Evolutionary conservation across 352 stramenopile genomes (phyloP), one percentile per base, ranked within the genome.

Genomic region (Globisporangium iwayamae): DNA sequence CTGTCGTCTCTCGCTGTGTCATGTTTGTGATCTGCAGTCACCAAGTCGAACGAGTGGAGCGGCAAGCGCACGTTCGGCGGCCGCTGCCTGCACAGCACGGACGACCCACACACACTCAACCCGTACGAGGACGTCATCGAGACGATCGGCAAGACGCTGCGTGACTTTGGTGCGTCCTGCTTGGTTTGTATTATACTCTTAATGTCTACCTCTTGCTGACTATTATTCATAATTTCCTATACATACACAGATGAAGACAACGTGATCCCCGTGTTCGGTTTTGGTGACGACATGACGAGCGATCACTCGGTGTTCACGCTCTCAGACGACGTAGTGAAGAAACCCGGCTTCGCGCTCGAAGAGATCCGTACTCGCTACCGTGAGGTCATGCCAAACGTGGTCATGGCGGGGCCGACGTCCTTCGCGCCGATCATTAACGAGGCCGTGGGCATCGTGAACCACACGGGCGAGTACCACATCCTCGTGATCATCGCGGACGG

Each of bases 1-100:
- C 20, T 25, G 16, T 30, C 43, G 3, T 47, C 13, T 25, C 5
- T 28, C 18, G n/a, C 13, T 50, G 58, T 62, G 47, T 25, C 22
- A 1, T 25, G 22, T 25, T 43, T 46, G 11, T 32, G 53, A 90
- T 76, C 80, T 55, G 45, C 50, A 95, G 86, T 89, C 72, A 96
- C 88, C 54, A 96, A 94, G 69, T 94, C 84, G 56, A 96, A 95
- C 65, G 85, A 96, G 43, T 96, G 86, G 87, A 96, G 82, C 48
- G 88, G 88, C 54, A 95, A 92, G 59, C 79, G 73, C 54, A 93
- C 86, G 57, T 96, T 96, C 56, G 62, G 66, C 18, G 85, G 85
- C 4, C 73, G 75, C 36, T 83, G 78, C 53, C 75, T 96, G 20
- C 88, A 95, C 62, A 75, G 76, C 50, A 87, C 83, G 28, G 80